phyloP scores from a whole-genome alignment of 2,329 filamentous ascomycete genomes.

The Bipolaris bicolor region DNA sequence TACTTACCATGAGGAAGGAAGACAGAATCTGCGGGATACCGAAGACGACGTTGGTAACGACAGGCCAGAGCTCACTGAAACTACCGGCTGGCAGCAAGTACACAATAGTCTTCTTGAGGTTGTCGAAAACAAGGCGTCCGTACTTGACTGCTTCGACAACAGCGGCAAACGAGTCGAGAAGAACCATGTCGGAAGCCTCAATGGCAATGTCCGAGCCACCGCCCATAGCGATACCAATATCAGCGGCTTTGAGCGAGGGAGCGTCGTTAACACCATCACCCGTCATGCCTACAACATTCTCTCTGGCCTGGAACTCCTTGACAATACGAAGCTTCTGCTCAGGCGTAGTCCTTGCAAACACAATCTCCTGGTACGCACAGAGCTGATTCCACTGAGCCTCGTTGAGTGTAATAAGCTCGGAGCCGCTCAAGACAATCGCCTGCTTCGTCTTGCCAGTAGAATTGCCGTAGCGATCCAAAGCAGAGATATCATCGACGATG shows the following conservation, averaged over 20 bases:
- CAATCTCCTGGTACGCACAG: constrained; percentile 70
- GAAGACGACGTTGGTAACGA: constrained; percentile 74
- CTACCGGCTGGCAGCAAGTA: constrained; percentile 75
- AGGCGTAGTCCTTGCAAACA: constrained; percentile 74
- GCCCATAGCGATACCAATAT: constrained; percentile 65
- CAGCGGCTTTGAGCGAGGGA: constrained; percentile 63
- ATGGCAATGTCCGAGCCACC: constrained; percentile 66
- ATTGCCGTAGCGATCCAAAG: constrained; percentile 53
- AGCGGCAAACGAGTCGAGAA: constrained; percentile 72
- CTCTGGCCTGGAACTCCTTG: constrained; percentile 70
- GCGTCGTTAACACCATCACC: constrained; percentile 59
- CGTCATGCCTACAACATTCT: constrained; percentile 62
- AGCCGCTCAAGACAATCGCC: constrained; percentile 44
- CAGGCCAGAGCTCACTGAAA: constrained; percentile 77
- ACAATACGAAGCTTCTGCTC: constrained; percentile 83
- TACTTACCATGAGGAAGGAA: constrained; percentile 68
- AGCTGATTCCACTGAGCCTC: constrained; percentile 73
- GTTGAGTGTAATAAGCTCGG: constrained; percentile 67
- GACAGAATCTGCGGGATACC: constrained; percentile 75
- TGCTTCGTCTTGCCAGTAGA: constrained; percentile 25
- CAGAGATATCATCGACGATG: constrained; percentile 60
- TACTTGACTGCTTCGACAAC: constrained; percentile 75
- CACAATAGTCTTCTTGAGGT: constrained; percentile 77
- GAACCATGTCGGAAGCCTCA: constrained; percentile 66
- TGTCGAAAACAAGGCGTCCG: constrained; percentile 78